phyloP scores from a whole-genome alignment of 2,329 filamentous ascomycete genomes.

The Paramyrothecium sp. region DNA sequence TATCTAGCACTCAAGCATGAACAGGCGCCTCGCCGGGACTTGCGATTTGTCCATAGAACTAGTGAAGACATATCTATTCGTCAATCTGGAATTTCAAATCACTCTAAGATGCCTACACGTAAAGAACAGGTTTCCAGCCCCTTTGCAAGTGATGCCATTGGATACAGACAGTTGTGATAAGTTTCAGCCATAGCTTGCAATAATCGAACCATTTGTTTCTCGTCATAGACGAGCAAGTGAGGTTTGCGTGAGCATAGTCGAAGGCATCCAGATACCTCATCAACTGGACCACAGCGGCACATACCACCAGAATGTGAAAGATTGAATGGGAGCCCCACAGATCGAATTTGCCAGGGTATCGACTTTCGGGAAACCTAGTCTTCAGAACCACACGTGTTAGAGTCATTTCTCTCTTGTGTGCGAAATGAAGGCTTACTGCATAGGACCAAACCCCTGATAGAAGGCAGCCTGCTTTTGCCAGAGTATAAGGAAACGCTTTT shows the following conservation, averaged over 20 bases:
- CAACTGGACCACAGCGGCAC: constrained; percentile 17
- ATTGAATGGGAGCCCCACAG: constrained; percentile 44
- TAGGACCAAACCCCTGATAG: constrained; percentile 34
- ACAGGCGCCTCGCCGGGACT: too few species aligned
- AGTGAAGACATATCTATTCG: too few species aligned
- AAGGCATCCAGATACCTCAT: constrained; percentile 17
- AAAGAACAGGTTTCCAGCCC: too few species aligned
- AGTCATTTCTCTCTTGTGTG: constrained; percentile 8
- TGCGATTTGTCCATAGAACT: too few species aligned
- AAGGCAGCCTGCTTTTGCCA: constrained; percentile 32
- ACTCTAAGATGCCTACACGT: too few species aligned
- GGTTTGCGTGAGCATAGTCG: constrained; percentile 10
- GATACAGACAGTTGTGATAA: too few species aligned
- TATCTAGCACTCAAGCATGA: too few species aligned
- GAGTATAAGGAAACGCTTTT: constrained; percentile 14
- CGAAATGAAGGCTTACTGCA: constrained; percentile 26
- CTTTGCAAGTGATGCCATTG: too few species aligned
- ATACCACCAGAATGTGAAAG: constrained; percentile 32
- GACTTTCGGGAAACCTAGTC: constrained; percentile 30
- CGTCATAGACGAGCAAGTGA: background rate
- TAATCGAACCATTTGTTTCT: too few species aligned
- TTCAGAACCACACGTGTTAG: constrained; percentile 11
- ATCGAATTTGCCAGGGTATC: constrained; percentile 39
- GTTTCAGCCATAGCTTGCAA: too few species aligned
- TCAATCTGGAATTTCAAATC: too few species aligned